phyloP scores from a whole-genome alignment of 352 stramenopile species.

The Pythium rishiriense region DNA sequence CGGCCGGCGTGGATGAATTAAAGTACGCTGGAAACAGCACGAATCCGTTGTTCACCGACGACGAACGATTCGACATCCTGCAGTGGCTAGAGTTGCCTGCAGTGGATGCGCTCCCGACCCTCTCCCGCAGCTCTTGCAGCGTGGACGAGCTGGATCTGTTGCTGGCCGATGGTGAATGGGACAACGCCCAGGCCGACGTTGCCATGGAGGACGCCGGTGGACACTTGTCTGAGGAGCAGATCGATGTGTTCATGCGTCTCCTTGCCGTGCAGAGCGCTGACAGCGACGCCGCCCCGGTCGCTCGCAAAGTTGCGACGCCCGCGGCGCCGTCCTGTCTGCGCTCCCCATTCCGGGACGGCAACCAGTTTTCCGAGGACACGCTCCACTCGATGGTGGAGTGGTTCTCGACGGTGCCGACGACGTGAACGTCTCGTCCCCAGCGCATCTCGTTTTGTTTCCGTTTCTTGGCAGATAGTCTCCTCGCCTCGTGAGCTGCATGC shows the following conservation, averaged over 20 bases:
- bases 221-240: conserved; percentile 22
- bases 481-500: conserved; percentile 12
- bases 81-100: conserved; percentile 30
- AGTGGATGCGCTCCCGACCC: conserved; percentile 17
- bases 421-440: background rate
- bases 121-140: conserved; percentile 15
- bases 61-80: conserved; percentile 31
- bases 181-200: background rate
- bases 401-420: conserved; percentile 27
- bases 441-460: background rate
- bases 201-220: background rate
- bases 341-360: conserved; percentile 2
- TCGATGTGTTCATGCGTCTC: conserved; percentile 24
- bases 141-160: conserved; percentile 18
- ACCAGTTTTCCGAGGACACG: conserved; percentile 29
- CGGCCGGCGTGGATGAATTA: conserved; percentile 4
- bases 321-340: background rate
- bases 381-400: conserved; percentile 26
- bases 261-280: conserved; percentile 2
- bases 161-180: conserved; percentile 9
- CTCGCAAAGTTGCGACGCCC: background rate
- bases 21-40: conserved; percentile 25
- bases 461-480: conserved; percentile 4
- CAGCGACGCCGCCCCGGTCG: conserved; percentile 3
- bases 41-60: conserved; percentile 30